Evolutionary conservation across 2,329 filamentous ascomycete genomes (phyloP), one percentile per base, ranked within the genome.

Genomic region (Lasiodiplodia theobromae): DNA sequence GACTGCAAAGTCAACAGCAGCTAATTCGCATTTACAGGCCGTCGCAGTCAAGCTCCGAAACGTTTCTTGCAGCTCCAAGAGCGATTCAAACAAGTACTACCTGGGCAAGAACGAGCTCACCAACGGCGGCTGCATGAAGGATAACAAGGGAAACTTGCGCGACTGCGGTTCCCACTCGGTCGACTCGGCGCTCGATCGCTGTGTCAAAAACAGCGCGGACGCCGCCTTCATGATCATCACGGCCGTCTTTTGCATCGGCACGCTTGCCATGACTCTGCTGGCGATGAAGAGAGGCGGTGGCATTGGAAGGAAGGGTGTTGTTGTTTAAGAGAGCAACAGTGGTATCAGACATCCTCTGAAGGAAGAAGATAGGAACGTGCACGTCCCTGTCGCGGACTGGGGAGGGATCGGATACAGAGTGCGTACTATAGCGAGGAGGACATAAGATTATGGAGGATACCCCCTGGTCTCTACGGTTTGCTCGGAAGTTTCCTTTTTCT

Each of bases 151-250:
- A 47, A 49, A 66, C 8, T 28, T 40, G 21, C 23, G 6, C 7
- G 25, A 44, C 44, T 69, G 56, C 62, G 69, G 63, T 14, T 40
- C 53, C 23, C 5, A 38, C 0, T 25, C 34, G 10, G n/a, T 8
- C 2, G 28, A 23, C 31, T 31, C 8, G 0, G 28, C 18, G 47
- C 60, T 52, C 2, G 37, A 49, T 4, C 72, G 72, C 31, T 75
- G 74, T 67, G 69, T 67, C 31, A 66, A 68, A 40, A 69, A 69
- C 21, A 68, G 71, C 28, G 73, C 74, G 2, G 72, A 74, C 54
- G 47, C 71, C 34, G 74, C 69, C 14, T 75, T 75, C 58, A 66
- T 73, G 63, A 74, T 74, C 54, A 66, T 75, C 14, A 71, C 57
- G 2, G 57, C 60, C n/a, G 28, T 68, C 31, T 54, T 66, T 23